phyloP scores from a whole-genome alignment of 2,329 filamentous ascomycete genomes.

The Fusarium subtropicale region DNA sequence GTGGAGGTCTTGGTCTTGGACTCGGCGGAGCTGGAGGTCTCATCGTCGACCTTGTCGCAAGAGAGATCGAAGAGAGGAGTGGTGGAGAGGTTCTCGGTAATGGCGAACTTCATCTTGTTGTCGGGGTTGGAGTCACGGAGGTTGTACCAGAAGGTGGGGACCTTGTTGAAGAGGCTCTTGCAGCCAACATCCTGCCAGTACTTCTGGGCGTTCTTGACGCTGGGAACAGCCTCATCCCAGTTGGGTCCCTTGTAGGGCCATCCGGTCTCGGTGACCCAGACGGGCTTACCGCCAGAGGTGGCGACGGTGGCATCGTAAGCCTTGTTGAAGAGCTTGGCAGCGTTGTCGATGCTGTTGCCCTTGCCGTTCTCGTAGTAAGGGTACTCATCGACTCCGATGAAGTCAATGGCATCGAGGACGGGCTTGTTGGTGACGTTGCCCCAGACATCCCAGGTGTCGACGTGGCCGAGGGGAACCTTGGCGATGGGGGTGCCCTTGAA shows the following conservation, averaged over 20 bases:
- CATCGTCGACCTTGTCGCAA: constrained; percentile 57
- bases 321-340: constrained; percentile 64
- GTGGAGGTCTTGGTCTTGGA: constrained; percentile 36
- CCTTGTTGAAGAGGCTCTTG: constrained; percentile 65
- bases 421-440: constrained; percentile 68
- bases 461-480: constrained; percentile 69
- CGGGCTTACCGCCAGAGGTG: constrained; percentile 63
- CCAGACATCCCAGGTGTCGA: constrained; percentile 76
- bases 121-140: constrained; percentile 71
- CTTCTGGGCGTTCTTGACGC: constrained; percentile 67
- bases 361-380: constrained; percentile 72
- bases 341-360: constrained; percentile 67
- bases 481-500: constrained; percentile 61
- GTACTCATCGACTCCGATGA: constrained; percentile 73
- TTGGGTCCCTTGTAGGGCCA: constrained; percentile 69
- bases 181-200: constrained; percentile 74
- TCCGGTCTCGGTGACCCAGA: constrained; percentile 74
- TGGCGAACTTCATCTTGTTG: constrained; percentile 68
- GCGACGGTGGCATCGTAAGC: constrained; percentile 59
- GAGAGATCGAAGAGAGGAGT: constrained; percentile 64
- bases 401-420: constrained; percentile 73
- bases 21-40: constrained; percentile 39
- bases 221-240: constrained; percentile 67
- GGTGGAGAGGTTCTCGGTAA: constrained; percentile 65
- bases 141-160: constrained; percentile 71